Evolutionary conservation across 164 flowering plant genomes (phyloP), one percentile per base, ranked within the genome.

Genomic region (Pachysandra terminalis): DNA sequence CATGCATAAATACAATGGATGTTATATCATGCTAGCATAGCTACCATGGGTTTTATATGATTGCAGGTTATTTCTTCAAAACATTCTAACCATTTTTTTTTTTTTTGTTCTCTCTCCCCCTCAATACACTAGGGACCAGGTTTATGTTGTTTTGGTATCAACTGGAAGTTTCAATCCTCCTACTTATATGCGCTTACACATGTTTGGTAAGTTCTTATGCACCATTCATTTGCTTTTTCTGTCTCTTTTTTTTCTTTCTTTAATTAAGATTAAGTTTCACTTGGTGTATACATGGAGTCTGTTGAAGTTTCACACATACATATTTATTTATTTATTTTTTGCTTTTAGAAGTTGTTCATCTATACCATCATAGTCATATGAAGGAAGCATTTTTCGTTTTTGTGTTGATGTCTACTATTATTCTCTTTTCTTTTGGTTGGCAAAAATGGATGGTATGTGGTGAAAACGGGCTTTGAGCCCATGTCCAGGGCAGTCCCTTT

Each of bases 111-210:
- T 57, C 51, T 63, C 23, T 62, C 14, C 56, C 59, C 25, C 48
- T 65, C 69, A 59, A 9, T 69, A 40, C 25, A 22, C 5, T 68
- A 86, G 90, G 79, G 76, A 77, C 65, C 82, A 71, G 61, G 64
- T 10, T 19, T 76, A 35, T 84, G 96, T 85, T 32, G 90, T 88
- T 68, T 69, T 94, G 17, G 89, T 94, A 56, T 80, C 96, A 51
- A 77, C 91, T 19, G 98, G 98, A 69, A 91, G 98, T 73, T 94
- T 91, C 80, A 94, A 94, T 79, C 98, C 98, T 72, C 98, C 98
- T 24, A 91, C 97, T 48, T 80, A 77, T 67, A 91, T 94, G 98
- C 97, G 91, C 76, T 69, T 94, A 62, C 87, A 93, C 26, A 78
- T 89, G 84, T 90, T 94, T 75, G 98, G 98, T 93, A 71, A 76